Base-by-base conservation (phyloP, 805 yeast species). In the Debaryomyces prosopidis region DNA sequence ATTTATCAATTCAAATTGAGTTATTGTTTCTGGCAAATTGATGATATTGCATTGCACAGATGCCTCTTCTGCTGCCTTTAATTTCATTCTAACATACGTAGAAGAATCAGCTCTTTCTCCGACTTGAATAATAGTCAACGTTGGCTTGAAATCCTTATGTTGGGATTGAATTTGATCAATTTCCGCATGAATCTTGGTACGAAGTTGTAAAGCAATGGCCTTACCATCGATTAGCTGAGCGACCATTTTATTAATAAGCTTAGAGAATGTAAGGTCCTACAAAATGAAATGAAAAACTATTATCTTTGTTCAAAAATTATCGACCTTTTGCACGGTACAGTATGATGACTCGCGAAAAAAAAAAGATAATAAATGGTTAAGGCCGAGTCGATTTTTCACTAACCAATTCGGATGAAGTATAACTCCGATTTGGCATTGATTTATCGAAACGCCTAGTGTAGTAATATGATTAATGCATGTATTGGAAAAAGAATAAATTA, bases 61-160 rank as follows among this genome's bases (percentile, higher is more conserved):
- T 32, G 90, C 83, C 52, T 83, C 88, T 45, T 75, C 71, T 23
- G 92, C 87, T 9, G 94, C 92, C 63, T 82, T 85, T 48, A 84
- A 67, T 65, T 87, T 87, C 89, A 85, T 86, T 52, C 81, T 78
- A 39, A 87, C 91, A 64, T 87, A 87, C 3, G 89, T 85, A n/a
- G 85, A 72, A 10, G 94, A 86, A 59, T 87, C 96, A 17, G 85
- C 85, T 63, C 92, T 76, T 19, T 71, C 69, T 45, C 95, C 96
- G 17, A 87, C 86, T 68, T 87, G 96, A 51, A 87, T 73, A 52
- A 87, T 87, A 49, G 82, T 73, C 58, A 87, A 71, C 36, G 73
- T 75, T 26, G 96, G 94, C 51, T 72, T 69, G 65, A 87, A 86
- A 39, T 70, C 71, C 12, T 83, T 76, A 52, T 77, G 72, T 28